Evolutionary conservation across 208 protist genomes (phyloP).

Genomic region (Crithidia expoeki): DNA sequence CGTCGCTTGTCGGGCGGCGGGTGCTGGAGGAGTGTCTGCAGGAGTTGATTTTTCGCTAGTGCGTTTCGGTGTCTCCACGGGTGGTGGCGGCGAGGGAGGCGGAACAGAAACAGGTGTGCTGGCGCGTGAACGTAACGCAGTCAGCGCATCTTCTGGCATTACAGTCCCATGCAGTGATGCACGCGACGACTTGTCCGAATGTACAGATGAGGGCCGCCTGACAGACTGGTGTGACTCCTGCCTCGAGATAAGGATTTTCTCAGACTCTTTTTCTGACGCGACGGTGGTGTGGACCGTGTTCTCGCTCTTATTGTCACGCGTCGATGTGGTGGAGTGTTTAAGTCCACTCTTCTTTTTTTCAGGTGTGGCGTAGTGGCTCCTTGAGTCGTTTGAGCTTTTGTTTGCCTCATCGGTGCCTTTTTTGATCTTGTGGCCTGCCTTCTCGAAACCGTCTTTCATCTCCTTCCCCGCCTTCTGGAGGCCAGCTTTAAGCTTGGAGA

Average conservation of each 20-base stretch:
- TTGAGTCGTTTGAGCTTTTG: not conserved
- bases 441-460: constrained; percentile 22
- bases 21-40: not conserved
- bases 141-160: not conserved
- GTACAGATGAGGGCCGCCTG: constrained; percentile 5
- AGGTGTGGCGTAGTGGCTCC: not conserved
- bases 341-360: constrained; percentile 8
- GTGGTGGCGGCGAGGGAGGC: constrained; percentile 1
- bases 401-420: constrained; percentile 3
- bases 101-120: not conserved
- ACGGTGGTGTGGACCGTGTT: constrained; percentile 3
- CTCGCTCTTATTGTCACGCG: constrained; percentile 5
- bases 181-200: constrained; percentile 10
- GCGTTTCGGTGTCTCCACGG: not conserved
- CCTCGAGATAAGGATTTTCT: not conserved
- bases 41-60: not conserved
- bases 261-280: constrained; percentile 7
- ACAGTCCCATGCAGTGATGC: constrained; percentile 1
- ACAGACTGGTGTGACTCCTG: not conserved
- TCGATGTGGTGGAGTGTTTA: not conserved
- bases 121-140: not conserved
- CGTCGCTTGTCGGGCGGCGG: not conserved
- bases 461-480: constrained; percentile 32
- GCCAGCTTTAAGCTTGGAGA: constrained; percentile 18
- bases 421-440: constrained; percentile 21